Evolutionary conservation across 2,329 filamentous ascomycete species (phyloP), one percentile per base, ranked within the genome.

Genomic region (Stemphylium lycopersici): DNA sequence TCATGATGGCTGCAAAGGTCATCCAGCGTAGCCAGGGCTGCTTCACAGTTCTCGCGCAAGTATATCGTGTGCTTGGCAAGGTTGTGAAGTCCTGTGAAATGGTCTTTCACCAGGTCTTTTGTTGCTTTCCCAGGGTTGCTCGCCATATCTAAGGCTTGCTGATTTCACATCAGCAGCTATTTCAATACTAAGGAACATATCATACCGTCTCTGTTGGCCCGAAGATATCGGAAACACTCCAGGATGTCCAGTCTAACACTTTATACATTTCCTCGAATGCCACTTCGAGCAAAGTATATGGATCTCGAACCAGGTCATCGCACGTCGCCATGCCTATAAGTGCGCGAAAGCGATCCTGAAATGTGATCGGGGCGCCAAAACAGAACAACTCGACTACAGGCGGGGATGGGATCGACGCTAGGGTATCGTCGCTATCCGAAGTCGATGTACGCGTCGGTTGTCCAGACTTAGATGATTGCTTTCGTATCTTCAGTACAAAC

Each of bases 21-120:
- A 6, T 70, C 59, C 3, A 70, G 47, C 2, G 67, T 73, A n/a
- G 61, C 55, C 2, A 69, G 59, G 0, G 68, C 67, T 1, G 70
- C 68, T 34, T 72, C 65, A 33, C 66, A 67, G 15, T 72, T 70
- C 60, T 78, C 76, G 15, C 66, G 68, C 24, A 78, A 49, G 52
- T 73, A 75, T 11, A 73, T 74, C 33, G 66, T 61, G 42, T 78
- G 71, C 52, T 77, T 77, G 6, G 75, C 69, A n/a, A 77, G 65
- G 38, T 73, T 75, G 59, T 78, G 74, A 2, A 77, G 56, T 1
- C 59, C 66, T 1, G 68, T 61, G 39, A 63, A 66, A 29, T 64
- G 58, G 24, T 62, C 52, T 15, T 43, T 58, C 4, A 42, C 54
- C 52, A 57, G 68, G 66, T 65, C 45, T 6, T 62, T 49, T 7